These are phyloP conservation scores for Saccharomycopsis oosterbeekiorum DNA, from an alignment of 805 yeast species.

Conservation along the genomic window DNA sequence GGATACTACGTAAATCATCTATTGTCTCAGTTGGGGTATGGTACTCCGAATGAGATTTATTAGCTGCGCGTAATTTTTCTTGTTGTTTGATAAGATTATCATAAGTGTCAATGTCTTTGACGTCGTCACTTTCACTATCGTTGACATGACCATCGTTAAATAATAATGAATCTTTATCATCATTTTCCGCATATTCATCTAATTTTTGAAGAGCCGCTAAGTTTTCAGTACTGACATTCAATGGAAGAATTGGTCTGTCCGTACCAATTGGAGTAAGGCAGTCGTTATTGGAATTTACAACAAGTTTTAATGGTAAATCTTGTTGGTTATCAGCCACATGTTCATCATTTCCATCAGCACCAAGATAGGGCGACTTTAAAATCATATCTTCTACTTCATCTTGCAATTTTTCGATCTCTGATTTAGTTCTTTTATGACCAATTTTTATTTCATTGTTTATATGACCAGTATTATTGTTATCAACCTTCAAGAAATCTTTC, in stretches of 20 bases:
- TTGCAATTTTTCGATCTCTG: constrained; percentile 12
- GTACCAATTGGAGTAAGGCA: neutral
- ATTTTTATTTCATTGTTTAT: neutral
- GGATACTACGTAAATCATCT: neutral
- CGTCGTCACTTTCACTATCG: neutral
- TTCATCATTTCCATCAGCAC: neutral
- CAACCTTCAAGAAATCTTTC: neutral
- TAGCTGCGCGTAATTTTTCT: neutral
- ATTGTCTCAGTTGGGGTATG: neutral
- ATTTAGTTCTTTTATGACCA: constrained; percentile 7
- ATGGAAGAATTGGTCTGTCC: neutral
- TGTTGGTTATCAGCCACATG: neutral
- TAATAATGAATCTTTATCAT: neutral
- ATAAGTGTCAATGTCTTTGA: neutral
- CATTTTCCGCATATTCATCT: neutral
- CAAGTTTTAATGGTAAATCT: neutral
- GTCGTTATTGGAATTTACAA: neutral
- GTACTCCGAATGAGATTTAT: neutral
- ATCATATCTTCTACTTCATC: constrained; percentile 10
- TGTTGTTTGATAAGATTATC: neutral
- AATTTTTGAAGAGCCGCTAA: neutral
- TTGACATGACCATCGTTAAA: neutral
- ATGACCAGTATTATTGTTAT: neutral
- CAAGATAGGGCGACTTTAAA: neutral
- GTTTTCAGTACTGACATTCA: neutral